A percentile compares a stretch with the other conserved stretches of the same genome.
phyloP scores from a whole-genome alignment of 148 eudicot species.

The Rhododendron henanense region DNA sequence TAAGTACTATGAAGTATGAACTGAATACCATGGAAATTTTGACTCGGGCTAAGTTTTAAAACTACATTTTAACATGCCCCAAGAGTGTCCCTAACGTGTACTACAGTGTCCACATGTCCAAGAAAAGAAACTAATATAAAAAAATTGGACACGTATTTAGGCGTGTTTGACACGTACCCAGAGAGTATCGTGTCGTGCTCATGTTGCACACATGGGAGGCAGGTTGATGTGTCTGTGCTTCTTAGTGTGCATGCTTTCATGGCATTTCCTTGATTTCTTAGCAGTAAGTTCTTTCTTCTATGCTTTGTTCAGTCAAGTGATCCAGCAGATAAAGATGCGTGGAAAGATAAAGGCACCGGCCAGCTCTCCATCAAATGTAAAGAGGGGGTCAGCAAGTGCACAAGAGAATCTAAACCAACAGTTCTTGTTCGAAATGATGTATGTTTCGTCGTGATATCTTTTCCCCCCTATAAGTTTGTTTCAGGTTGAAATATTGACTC shows the following conservation, averaged over 20 bases:
- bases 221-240: background rate
- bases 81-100: background rate
- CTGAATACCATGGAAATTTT: background rate
- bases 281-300: background rate
- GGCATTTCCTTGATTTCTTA: background rate
- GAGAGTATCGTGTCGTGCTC: background rate
- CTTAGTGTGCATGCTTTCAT: background rate
- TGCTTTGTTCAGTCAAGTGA: constrained; percentile 53
- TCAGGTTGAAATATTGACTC: background rate
- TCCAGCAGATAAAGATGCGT: constrained; percentile 71
- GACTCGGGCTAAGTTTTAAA: background rate
- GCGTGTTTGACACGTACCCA: background rate
- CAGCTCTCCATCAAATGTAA: constrained; percentile 18
- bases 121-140: no score
- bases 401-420: constrained; percentile 60
- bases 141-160: background rate
- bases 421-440: constrained; percentile 93
- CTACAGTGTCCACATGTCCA: background rate
- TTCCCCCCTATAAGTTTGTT: background rate
- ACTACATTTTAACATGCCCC: background rate
- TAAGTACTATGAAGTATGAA: background rate
- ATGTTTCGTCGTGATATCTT: constrained; percentile 25
- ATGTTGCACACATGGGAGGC: background rate
- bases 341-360: constrained; percentile 15
- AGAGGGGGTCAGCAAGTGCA: constrained; percentile 12